phyloP scores from a whole-genome alignment of 148 eudicot genomes.

The Simmondsia chinensis region DNA sequence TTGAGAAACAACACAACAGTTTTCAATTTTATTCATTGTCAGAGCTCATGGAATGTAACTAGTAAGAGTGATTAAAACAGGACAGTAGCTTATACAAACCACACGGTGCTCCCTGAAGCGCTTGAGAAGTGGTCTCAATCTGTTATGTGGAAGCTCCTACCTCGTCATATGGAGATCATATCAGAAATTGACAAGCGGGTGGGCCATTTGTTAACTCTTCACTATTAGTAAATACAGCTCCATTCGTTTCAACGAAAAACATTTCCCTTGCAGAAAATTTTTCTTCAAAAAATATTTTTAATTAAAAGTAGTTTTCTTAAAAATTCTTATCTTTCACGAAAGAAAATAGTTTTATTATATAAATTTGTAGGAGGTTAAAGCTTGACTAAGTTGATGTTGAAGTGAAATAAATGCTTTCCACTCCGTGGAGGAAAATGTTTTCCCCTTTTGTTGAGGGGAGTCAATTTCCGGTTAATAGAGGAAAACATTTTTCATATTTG shows the following conservation, averaged over 20 bases:
- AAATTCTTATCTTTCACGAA: background rate
- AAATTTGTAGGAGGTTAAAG: no score
- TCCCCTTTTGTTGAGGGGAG: no score
- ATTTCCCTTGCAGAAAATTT: no score
- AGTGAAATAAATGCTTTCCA: no score
- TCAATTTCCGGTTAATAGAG: background rate
- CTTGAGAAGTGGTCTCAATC: conserved; percentile 94
- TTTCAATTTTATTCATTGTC: no score
- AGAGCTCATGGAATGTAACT: background rate
- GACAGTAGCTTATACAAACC: conserved; percentile 96
- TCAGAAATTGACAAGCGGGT: conserved; percentile 93
- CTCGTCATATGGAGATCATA: conserved; percentile 97
- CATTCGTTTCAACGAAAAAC: background rate
- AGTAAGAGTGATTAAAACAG: conserved; percentile 30
- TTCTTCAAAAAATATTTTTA: no score
- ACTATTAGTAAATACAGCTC: background rate
- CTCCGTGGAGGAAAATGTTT: no score
- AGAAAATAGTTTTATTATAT: no score
- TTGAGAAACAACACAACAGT: no score
- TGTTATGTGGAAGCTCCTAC: conserved; percentile 98
- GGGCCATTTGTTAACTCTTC: conserved; percentile 3
- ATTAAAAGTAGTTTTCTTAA: no score
- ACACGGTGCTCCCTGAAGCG: conserved; percentile 99
- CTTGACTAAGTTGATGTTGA: no score
- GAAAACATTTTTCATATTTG: no score